Base-by-base conservation (phyloP, 2,329 filamentous ascomycete genomes). In the Knufia fluminis region DNA sequence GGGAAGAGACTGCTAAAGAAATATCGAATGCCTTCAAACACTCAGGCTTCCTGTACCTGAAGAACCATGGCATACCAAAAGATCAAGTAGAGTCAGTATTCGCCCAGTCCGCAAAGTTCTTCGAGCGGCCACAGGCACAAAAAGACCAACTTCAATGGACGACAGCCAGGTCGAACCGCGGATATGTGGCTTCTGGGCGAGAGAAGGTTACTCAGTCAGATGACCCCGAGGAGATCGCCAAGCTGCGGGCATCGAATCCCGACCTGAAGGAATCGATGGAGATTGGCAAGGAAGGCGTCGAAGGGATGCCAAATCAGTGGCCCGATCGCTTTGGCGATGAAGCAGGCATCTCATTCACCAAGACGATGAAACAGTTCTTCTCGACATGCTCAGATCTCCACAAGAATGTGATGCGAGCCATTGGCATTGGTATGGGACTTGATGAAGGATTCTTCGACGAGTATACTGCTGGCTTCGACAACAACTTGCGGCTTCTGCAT, bases 1-100 rank as follows among this genome's bases (percentile, higher is more conserved):
- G 83, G 58, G 70, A 75, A 45, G 68, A 75, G 38, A 80, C 85
- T 1, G 89, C 88, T 19, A 68, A 79, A 47, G 79, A 83, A 35
- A 82, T 95, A 57, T 80, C 91, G 10, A 63, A 80, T 47, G 89
- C 86, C 36, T 94, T 96, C 71, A 85, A 89, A 60, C 83, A 78
- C 1, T 85, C 89, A 2, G 90, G 90, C 50, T 95, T 96, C 72
- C 78, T 96, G 62, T 95, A 95, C 68, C 78, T 94, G 33, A 82
- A 82, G 59, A 86, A 91, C 66, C 82, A 91, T 57, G 78, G 84
- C 35, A 83, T 95, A 52, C 68, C 80, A 0, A 60, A 76, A 2
- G 68, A 76, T 7, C 74, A 75, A 8, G 69, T 88, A 10, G 65
- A 75, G 52, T 66, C 75, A 50, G 76, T 83, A 52, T 94, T 92